phyloP scores from a whole-genome alignment of 2,329 filamentous ascomycete species.

The Albifimbria verrucaria region DNA sequence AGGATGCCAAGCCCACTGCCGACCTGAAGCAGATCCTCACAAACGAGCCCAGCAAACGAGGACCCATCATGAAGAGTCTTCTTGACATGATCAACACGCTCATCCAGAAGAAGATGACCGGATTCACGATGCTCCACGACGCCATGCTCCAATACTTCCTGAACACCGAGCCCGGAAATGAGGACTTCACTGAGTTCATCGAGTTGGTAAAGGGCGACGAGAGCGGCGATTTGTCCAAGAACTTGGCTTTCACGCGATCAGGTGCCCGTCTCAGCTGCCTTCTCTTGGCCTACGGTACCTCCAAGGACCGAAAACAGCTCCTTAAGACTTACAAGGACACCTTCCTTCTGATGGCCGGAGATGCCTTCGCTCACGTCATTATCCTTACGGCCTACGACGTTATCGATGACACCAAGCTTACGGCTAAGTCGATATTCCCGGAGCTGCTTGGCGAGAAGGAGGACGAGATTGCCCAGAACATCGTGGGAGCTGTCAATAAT shows the following conservation, averaged over 20 bases:
- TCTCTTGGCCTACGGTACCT: conserved; percentile 76
- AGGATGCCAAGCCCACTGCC: conserved; percentile 53
- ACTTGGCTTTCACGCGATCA: conserved; percentile 91
- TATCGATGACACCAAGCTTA: conserved; percentile 90
- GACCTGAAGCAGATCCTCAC: conserved; percentile 75
- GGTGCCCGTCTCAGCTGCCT: conserved; percentile 80
- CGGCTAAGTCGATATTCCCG: conserved; percentile 78
- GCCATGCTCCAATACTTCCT: conserved; percentile 97
- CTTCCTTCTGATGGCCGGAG: conserved; percentile 78
- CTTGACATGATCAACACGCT: conserved; percentile 86
- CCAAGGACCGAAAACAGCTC: conserved; percentile 90
- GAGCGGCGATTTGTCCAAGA: conserved; percentile 85
- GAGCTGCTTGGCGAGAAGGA: conserved; percentile 76
- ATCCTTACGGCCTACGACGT: conserved; percentile 86
- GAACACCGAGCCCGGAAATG: conserved; percentile 70
- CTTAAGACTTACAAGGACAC: conserved; percentile 89
- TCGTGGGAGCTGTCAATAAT: conserved; percentile 63
- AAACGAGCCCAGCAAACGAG: conserved; percentile 78
- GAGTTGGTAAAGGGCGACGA: conserved; percentile 92
- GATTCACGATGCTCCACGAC: conserved; percentile 96
- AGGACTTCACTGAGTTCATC: conserved; percentile 82
- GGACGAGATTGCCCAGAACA: conserved; percentile 59
- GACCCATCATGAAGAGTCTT: conserved; percentile 81
- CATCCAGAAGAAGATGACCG: conserved; percentile 93
- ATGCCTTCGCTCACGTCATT: conserved; percentile 74